Base-by-base conservation (phyloP, 139 green algal genomes). In the Picochlorum sp. region DNA sequence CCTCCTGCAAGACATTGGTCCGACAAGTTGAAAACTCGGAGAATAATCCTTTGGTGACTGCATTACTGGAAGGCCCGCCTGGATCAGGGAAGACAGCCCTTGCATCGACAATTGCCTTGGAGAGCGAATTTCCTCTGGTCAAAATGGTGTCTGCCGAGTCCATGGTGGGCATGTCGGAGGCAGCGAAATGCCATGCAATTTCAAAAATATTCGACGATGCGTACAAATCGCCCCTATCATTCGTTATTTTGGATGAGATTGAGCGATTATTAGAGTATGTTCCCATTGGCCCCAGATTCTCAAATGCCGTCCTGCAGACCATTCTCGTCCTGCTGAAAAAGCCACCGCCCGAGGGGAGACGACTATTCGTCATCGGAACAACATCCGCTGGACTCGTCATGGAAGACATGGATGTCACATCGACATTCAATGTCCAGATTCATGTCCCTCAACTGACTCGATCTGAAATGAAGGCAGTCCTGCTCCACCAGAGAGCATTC, bases 211-310 rank as follows among this genome's bases (percentile, higher is more conserved):
- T 98, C 74, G 92, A 98, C 34, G 92, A 98, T 65, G 90, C 92
- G 1, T 94, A 95, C 77, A 92, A 81, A 63, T 95, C 84, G 0
- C 79, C 86, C 0, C 63, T 97, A 23, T 90, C 77, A 15, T 79
- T 97, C 21, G 88, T 99, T 23, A 75, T 99, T 20, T 70, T 95
- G 38, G 94, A 99, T 57, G 94, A 99, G 76, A 92, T 99, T 31
- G 94, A 98, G 79, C 78, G 92, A 13, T 81, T 99, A 70, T 73
- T 99, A 15, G 94, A 98, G 77, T 99, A 97, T 67, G 92, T 97
- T 14, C 63, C 85, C 45, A 97, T 98, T 30, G 94, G 94, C 0
- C 94, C 94, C 6, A 84, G 92, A 50, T 99, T 98, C 80, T 95
- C 83, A 57, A 98, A 99, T 71, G 56, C 69, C 11, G 72, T 99